These are phyloP conservation scores for Pestalotiopsis sp. DNA, from an alignment of 2,329 filamentous ascomycete species.

Conservation along the genomic window DNA sequence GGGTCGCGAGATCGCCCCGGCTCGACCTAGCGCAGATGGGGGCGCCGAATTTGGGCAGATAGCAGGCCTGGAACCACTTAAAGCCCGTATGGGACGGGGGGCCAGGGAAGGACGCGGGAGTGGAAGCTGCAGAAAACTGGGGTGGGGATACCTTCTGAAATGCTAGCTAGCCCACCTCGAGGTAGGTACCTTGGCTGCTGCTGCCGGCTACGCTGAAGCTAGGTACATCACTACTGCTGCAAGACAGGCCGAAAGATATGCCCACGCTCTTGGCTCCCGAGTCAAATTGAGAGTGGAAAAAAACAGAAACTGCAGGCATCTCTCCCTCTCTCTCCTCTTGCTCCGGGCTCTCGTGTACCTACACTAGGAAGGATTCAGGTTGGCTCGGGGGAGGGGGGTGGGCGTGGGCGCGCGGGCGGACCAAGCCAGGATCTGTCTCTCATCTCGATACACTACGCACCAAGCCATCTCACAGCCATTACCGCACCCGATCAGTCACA, in stretches of 20 bases:
- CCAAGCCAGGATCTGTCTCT: neutral
- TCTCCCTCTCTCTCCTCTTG: neutral
- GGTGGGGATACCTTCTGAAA: neutral
- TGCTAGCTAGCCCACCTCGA: neutral
- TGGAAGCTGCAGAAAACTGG: neutral
- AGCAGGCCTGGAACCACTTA: slow-evolving; percentile 13
- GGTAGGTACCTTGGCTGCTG: neutral
- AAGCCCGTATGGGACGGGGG: neutral
- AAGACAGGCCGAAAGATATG: neutral
- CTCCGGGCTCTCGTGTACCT: neutral
- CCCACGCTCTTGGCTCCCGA: neutral
- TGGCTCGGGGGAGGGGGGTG: neutral
- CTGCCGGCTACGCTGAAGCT: too few relatives aligned
- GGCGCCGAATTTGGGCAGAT: slow-evolving; percentile 14
- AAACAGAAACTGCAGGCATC: neutral
- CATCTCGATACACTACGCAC: neutral
- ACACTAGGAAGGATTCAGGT: neutral
- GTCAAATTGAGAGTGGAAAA: neutral
- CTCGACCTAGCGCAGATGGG: slow-evolving; percentile 2
- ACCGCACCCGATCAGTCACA: neutral
- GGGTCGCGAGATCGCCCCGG: slow-evolving; percentile 10
- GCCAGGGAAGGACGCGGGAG: slow-evolving; percentile 1
- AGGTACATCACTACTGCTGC: too few relatives aligned
- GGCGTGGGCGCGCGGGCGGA: neutral
- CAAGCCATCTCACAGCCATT: neutral